Evolutionary conservation across 805 yeast species (phyloP).

Genomic region (Suhomyces canberraensis): DNA sequence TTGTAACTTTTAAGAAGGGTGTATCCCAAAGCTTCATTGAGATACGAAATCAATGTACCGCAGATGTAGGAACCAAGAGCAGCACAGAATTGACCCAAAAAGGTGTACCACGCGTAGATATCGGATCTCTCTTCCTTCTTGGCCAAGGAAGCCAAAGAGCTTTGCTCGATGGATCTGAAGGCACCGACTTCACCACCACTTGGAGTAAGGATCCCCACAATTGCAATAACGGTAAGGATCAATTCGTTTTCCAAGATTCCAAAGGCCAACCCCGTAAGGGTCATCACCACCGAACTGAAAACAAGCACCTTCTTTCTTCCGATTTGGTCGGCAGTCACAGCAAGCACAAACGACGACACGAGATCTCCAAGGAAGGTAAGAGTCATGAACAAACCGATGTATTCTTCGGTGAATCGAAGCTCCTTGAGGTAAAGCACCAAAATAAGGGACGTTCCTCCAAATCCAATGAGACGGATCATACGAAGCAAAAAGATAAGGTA

Average conservation of each 20-base stretch:
- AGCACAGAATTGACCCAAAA: slow-evolving; percentile 45
- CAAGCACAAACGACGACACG: slow-evolving; percentile 43
- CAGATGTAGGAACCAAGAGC: slow-evolving; percentile 45
- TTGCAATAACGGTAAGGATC: slow-evolving; percentile 35
- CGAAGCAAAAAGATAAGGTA: slow-evolving; percentile 29
- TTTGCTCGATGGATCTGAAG: slow-evolving; percentile 55
- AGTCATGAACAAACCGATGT: slow-evolving; percentile 48
- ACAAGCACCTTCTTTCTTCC: slow-evolving; percentile 45
- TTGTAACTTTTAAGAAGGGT: slow-evolving; percentile 25
- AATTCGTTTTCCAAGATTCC: slow-evolving; percentile 28
- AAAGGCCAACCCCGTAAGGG: slow-evolving; percentile 42
- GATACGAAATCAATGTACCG: slow-evolving; percentile 28
- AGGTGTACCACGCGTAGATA: slow-evolving; percentile 56
- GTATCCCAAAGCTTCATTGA: slow-evolving; percentile 13
- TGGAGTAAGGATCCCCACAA: slow-evolving; percentile 54
- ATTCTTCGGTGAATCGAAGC: slow-evolving; percentile 38
- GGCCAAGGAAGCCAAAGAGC: slow-evolving; percentile 47
- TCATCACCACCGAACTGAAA: slow-evolving; percentile 40
- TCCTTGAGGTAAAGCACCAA: slow-evolving; percentile 45
- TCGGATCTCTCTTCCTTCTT: slow-evolving; percentile 44
- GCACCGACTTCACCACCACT: slow-evolving; percentile 62
- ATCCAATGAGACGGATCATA: slow-evolving; percentile 33
- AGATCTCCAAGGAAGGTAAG: slow-evolving; percentile 51
- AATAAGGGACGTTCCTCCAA: slow-evolving; percentile 37
- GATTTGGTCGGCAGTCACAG: slow-evolving; percentile 43